phyloP scores from a whole-genome alignment of 495 filamentous ascomycete species.

The Trichoderma gamsii region DNA sequence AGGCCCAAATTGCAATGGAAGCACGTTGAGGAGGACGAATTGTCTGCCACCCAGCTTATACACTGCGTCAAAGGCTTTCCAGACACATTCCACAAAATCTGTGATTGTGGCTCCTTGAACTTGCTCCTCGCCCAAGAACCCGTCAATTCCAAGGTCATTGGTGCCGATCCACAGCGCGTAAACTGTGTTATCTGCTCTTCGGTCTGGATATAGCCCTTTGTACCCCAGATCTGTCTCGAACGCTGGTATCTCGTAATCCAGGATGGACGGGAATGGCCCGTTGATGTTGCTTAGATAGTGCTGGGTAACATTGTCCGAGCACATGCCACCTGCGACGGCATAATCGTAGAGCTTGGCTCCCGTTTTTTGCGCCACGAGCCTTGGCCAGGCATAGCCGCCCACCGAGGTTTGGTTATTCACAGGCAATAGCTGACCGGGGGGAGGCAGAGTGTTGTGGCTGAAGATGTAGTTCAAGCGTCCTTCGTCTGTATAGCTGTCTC shows the following conservation, averaged over 20 bases:
- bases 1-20: slow-evolving; percentile 56
- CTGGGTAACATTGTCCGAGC: slow-evolving; percentile 58
- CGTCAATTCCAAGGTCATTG: slow-evolving; percentile 62
- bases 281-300: slow-evolving; percentile 43
- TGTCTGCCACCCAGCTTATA: slow-evolving; percentile 60
- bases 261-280: slow-evolving; percentile 53
- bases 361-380: slow-evolving; percentile 51
- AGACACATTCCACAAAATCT: slow-evolving; percentile 63
- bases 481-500: slow-evolving; percentile 73
- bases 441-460: slow-evolving; percentile 52
- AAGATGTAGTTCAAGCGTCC: slow-evolving; percentile 39
- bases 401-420: slow-evolving; percentile 45
- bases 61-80: slow-evolving; percentile 49
- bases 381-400: slow-evolving; percentile 62
- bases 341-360: slow-evolving; percentile 62
- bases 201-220: slow-evolving; percentile 44
- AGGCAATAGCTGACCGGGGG: slow-evolving; percentile 48
- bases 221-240: slow-evolving; percentile 50
- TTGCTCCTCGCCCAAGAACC: slow-evolving; percentile 58
- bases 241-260: slow-evolving; percentile 62
- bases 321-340: slow-evolving; percentile 63
- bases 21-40: slow-evolving; percentile 63
- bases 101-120: slow-evolving; percentile 49
- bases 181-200: slow-evolving; percentile 52
- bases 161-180: slow-evolving; percentile 75